These are phyloP conservation scores for Kuraishia molischiana DNA, from an alignment of 805 yeast species.

Conservation along the genomic window DNA sequence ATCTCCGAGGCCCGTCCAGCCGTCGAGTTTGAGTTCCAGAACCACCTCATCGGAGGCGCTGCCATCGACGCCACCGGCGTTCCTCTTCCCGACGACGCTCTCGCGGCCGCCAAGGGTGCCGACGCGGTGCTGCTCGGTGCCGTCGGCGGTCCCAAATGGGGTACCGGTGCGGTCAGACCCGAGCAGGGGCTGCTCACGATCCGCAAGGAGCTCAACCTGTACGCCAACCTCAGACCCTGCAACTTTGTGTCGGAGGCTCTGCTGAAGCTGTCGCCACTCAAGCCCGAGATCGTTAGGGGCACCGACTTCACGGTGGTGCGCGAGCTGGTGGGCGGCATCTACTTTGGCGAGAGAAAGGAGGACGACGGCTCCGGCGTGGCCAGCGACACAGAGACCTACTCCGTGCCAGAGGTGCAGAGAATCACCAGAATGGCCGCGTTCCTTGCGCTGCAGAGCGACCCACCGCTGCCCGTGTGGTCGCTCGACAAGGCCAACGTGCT, in stretches of 20 bases:
- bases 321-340: conserved; percentile 96
- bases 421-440: conserved; percentile 98
- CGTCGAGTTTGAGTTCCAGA: conserved; percentile 63
- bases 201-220: conserved; percentile 86
- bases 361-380: conserved; percentile 84
- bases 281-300: conserved; percentile 76
- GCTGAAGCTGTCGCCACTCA: conserved; percentile 81
- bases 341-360: conserved; percentile 93
- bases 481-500: conserved; percentile 95
- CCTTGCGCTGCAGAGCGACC: conserved; percentile 84
- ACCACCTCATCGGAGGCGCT: conserved; percentile 95
- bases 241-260: conserved; percentile 81
- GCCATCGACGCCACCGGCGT: conserved; percentile 95
- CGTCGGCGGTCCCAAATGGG: conserved; percentile 99
- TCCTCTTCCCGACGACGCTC: conserved; percentile 80
- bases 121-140: conserved; percentile 97
- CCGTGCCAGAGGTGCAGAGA: conserved; percentile 88
- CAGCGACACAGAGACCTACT: conserved; percentile 87
- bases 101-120: conserved; percentile 74
- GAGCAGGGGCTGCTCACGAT: conserved; percentile 94
- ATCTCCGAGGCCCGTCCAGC: conserved; percentile 49
- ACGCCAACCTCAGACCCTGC: conserved; percentile 96
- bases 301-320: conserved; percentile 91
- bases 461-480: conserved; percentile 94
- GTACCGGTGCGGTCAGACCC: conserved; percentile 92